These are phyloP conservation scores for Komagataella phaffii DNA, from an alignment of 805 yeast species.

Conservation along the genomic window DNA sequence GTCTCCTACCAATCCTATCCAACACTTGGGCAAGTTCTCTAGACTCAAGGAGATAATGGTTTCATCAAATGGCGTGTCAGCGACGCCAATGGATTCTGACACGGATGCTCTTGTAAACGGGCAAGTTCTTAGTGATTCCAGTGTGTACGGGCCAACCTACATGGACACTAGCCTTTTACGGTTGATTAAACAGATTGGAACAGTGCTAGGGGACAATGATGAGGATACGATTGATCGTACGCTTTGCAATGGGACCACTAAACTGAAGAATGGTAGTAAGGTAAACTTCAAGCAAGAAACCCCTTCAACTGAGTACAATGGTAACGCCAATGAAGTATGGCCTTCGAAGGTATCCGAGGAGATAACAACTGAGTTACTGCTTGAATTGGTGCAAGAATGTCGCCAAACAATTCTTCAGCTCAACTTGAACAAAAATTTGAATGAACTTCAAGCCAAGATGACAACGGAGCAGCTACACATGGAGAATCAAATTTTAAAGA, in stretches of 20 bases:
- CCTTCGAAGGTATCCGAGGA: neutral
- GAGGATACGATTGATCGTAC: neutral
- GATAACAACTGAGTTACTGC: neutral
- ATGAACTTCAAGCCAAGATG: slow-evolving; percentile 13
- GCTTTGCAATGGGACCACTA: neutral
- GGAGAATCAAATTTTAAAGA: slow-evolving; percentile 16
- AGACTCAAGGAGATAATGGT: neutral
- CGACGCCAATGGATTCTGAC: neutral
- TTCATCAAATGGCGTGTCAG: neutral
- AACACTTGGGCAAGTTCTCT: neutral
- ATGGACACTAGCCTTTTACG: neutral
- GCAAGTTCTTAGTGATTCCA: neutral
- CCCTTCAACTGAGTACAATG: neutral
- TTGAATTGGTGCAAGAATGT: neutral
- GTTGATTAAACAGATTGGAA: neutral
- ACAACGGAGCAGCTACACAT: slow-evolving; percentile 15
- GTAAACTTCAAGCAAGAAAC: neutral
- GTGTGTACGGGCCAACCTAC: neutral
- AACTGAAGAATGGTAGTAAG: neutral
- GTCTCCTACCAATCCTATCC: neutral
- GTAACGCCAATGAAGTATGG: neutral
- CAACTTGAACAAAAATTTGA: slow-evolving; percentile 18
- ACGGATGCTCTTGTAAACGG: neutral
- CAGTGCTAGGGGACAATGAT: neutral
- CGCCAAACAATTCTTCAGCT: slow-evolving; percentile 12